Evolutionary conservation across 2,329 filamentous ascomycete species (phyloP), one percentile per base, ranked within the genome.

Genomic region (Diaporthe longicolla): DNA sequence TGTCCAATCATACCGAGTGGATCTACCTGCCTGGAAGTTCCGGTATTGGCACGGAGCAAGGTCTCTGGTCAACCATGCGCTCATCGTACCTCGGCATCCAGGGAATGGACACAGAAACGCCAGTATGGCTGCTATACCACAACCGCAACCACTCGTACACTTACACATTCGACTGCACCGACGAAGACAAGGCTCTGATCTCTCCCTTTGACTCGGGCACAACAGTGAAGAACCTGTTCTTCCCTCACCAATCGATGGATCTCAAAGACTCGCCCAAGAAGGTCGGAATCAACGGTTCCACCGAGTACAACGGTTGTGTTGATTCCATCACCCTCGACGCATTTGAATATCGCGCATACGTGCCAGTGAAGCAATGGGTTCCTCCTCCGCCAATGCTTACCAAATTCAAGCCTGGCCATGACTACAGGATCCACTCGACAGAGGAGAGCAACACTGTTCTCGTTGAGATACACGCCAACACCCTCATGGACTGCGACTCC

Each of bases 211-310:
- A 82, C 7, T 85, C 81, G 4, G 87, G 85, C 19, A 89, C 86
- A 0, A 89, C 84, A 0, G 90, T 92, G 76, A 90, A 89, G 79
- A 92, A 91, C 77, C 79, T 93, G n/a, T 91, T 92, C 79, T 89
- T 89, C 78, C 90, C 90, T 0, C 89, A 89, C 77, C 89, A 91
- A 45, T 87, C 90, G 76, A 82, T 87, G 72, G 86, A 82, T 0
- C 81, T 92, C 19, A 83, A 83, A 63, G 80, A 81, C 2, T 86
- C 88, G 2, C 80, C 83, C 1, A 81, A 82, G 11, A 82, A 82
- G 65, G 82, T 90, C 37, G 84, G 84, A 11, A 82, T 89, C 57
- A 85, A 87, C 72, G 84, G 84, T 4, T 87, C 86, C 0, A 82
- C 79, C 0, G 78, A 84, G 2, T 81, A 79, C 68, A 90, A 89